Evolutionary conservation across 768 basidiomycete genomes (phyloP).

Genomic region (Leccinum rimulosum): DNA sequence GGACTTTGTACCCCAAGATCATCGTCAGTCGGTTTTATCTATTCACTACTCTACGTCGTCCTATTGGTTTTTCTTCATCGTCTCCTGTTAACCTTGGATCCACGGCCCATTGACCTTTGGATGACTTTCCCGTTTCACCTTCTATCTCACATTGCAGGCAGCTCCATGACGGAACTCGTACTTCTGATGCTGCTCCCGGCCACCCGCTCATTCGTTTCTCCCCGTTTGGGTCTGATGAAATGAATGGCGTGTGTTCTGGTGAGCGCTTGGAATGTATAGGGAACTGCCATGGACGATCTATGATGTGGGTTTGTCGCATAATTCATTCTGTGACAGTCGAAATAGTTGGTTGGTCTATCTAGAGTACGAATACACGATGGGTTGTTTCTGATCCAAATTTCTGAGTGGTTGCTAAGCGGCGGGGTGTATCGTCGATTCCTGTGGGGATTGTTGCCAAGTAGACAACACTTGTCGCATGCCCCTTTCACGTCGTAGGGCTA

Average conservation of each 20-base stretch:
- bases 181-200: conserved; percentile 24
- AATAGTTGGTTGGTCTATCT: conserved; percentile 9
- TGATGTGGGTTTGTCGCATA: not conserved
- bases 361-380: conserved; percentile 9
- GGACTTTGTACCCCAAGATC: conserved; percentile 17
- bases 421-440: not conserved
- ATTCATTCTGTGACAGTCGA: not conserved
- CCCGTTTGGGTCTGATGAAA: conserved; percentile 48
- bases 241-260: conserved; percentile 35
- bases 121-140: not conserved
- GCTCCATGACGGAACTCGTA: conserved; percentile 11
- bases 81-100: conserved; percentile 6
- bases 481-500: too few relatives aligned
- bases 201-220: conserved; percentile 38
- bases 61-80: conserved; percentile 19
- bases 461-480: not conserved
- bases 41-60: conserved; percentile 28
- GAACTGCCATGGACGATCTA: not conserved
- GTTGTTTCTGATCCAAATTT: conserved; percentile 11
- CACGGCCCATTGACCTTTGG: not conserved
- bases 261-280: conserved; percentile 39
- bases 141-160: not conserved
- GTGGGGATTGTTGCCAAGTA: not conserved
- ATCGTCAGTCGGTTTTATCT: conserved; percentile 21
- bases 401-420: not conserved